Percentiles rank a stretch among this genome's conserved stretches.
Conservation (phyloP, 306 rosid species). For the Cicer pinnatifidum region DNA sequence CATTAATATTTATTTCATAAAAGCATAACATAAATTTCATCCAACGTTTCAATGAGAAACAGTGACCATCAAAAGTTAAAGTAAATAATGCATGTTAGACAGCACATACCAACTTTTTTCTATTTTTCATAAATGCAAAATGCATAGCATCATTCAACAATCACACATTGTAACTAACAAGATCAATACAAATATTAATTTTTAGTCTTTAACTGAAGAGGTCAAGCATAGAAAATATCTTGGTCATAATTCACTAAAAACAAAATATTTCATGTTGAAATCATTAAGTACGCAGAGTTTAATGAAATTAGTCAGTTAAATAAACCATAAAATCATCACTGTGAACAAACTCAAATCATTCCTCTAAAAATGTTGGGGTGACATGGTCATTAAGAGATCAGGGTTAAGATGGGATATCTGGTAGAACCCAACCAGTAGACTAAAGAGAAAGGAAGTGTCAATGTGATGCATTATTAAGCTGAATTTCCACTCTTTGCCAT, state of each 20-base stretch:
- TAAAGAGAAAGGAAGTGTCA: not conserved
- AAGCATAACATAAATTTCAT: conserved; percentile 7
- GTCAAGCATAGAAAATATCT: conserved; percentile 5
- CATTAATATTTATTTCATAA: not conserved
- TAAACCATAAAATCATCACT: not conserved
- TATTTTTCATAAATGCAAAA: not conserved
- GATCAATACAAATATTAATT: not conserved
- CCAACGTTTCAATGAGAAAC: conserved; percentile 5
- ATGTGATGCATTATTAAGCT: conserved; percentile 3
- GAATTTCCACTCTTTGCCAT: not conserved
- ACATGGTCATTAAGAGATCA: not conserved
- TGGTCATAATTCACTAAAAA: not conserved
- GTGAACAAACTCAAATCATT: not conserved
- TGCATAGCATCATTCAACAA: conserved; percentile 2
- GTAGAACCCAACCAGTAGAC: not conserved
- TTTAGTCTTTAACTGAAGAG: not conserved
- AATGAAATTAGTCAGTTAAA: not conserved
- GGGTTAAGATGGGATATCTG: not conserved
- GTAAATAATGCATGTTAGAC: not conserved
- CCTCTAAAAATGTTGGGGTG: not conserved
- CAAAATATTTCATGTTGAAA: conserved; percentile 30
- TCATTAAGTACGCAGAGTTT: not conserved
- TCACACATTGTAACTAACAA: conserved; percentile 26
- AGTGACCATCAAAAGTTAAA: conserved; percentile 5
- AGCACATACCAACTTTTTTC: not conserved